A percentile compares a stretch with the other conserved stretches of the same genome.
Conservation (phyloP, 345 rosid genomes). For the Syzygium grande region DNA sequence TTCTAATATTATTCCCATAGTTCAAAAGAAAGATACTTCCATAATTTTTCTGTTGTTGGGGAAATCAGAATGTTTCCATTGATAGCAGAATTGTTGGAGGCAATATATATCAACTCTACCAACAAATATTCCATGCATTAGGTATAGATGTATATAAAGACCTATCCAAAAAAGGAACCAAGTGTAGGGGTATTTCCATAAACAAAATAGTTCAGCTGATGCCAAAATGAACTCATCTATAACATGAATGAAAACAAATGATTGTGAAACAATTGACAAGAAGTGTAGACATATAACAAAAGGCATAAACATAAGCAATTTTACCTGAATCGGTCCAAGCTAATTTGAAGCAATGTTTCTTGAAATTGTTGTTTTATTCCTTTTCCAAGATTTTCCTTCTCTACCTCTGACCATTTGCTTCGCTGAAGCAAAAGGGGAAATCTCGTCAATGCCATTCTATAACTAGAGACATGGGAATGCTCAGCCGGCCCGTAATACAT, state of each 20-base stretch:
- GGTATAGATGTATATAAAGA: background rate
- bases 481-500: slow-evolving; percentile 56
- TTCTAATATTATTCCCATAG: background rate
- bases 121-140: background rate
- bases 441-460: slow-evolving; percentile 38
- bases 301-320: background rate
- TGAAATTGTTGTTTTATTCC: slow-evolving; percentile 78
- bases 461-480: slow-evolving; percentile 58
- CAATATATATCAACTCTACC: background rate
- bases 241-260: background rate
- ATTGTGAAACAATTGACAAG: background rate
- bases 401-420: slow-evolving; percentile 62
- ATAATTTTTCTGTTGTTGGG: background rate
- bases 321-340: slow-evolving; percentile 58
- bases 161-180: background rate
- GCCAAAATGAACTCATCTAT: background rate
- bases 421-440: slow-evolving; percentile 45
- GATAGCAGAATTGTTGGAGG: background rate
- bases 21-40: background rate
- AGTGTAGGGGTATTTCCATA: background rate
- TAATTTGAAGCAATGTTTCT: slow-evolving; percentile 46
- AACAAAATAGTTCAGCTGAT: background rate
- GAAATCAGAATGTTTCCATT: background rate
- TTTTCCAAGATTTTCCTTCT: slow-evolving; percentile 60
- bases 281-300: background rate